Base-by-base conservation (phyloP, 148 eudicot species). In the Oxyria digyna region DNA sequence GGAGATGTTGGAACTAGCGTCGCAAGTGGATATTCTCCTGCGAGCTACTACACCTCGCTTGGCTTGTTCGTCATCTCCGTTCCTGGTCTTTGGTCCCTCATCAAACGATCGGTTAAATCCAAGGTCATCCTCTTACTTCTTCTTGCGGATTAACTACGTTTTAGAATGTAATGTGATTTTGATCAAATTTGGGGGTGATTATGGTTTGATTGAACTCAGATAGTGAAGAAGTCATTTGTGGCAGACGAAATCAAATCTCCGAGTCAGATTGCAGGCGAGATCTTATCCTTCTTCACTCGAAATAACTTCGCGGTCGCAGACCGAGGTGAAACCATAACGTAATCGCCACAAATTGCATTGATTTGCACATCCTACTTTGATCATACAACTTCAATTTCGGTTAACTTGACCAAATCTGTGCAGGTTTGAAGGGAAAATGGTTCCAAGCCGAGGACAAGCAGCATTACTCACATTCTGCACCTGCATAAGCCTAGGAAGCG, bases 71-170 rank as follows among this genome's bases (percentile, higher is more conserved):
- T 94, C 57, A 90, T 94, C 68, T 90, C 97, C 35, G 97, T 94
- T 73, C 98, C 97, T 29, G 98, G 98, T 5, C 89, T 94, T 31
- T 94, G 98, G 98, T 94, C 98, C 32, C 98, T 94, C 73, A 90
- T 94, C 74, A 94, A 94, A 71, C 92, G 98, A 59, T 94, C 97
- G n/a, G 96, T 94, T 5, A 94, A 94, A 82, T 94, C 98, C n/a
- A 94, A 94, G 98, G 98, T 89, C 41, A 38, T 38, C 52, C 27
- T 67, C 3, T 3, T 11, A 33, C 38, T 57, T 9, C 10, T 62
- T 62, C 5, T 8, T 11, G 4, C 38, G n/a, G 38, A 35, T 35
- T 3, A 35, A 38, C 4, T 38, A 4, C 5, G 45, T 42, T 42
- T 42, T 5, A 11, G 2, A 42, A 42, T 42, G 10, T 42, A 14